Evolutionary conservation across 352 stramenopile genomes (phyloP).

Genomic region (Blastocystis sp.): DNA sequence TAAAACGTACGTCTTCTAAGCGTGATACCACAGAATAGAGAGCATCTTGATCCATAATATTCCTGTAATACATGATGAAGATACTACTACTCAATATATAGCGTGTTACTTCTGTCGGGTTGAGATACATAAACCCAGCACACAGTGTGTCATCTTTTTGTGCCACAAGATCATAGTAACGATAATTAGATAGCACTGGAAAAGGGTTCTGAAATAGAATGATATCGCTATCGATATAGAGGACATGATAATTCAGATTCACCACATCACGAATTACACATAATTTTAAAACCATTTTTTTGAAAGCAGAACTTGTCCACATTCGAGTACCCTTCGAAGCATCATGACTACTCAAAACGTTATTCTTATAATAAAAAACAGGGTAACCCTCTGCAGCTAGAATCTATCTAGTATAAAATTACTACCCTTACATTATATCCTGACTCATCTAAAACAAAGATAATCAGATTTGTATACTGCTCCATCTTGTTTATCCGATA

Average conservation of each 20-base stretch:
- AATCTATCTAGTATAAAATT: not conserved
- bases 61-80: not conserved
- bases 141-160: constrained; percentile 12
- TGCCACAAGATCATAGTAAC: constrained; percentile 1
- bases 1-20: not conserved
- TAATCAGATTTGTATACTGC: constrained; percentile 22
- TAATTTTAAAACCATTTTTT: constrained; percentile 20
- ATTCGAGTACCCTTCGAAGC: not conserved
- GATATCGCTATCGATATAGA: constrained; percentile 44
- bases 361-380: constrained; percentile 5
- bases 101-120: not conserved
- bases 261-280: not conserved
- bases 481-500: not conserved
- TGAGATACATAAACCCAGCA: constrained; percentile 26
- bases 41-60: constrained; percentile 47
- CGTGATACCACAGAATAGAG: not conserved
- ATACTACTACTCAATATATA: not conserved
- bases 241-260: not conserved
- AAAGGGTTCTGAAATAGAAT: constrained; percentile 43
- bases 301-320: not conserved
- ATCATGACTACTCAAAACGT: not conserved
- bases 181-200: not conserved
- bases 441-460: constrained; percentile 4
- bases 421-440: not conserved
- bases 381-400: not conserved